Base-by-base conservation (phyloP, 176 grass and related monocot genomes). In the Aegilops tauschii region DNA sequence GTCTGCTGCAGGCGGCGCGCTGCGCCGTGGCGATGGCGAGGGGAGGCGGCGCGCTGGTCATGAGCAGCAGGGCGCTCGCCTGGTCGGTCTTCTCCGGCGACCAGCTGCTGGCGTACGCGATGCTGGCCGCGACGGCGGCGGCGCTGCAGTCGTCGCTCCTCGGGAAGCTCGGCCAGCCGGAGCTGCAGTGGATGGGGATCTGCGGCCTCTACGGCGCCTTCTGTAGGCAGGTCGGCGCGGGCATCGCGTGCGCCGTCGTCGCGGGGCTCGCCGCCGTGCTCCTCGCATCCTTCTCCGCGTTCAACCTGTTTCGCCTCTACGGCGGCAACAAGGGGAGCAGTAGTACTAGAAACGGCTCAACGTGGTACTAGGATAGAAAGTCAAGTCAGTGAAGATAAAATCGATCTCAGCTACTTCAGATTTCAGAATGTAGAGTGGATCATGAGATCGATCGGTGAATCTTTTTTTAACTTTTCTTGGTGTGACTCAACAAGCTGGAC, bases 271-370 rank as follows among this genome's bases (percentile, higher is more conserved):
- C 88, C 79, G 82, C 88, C 50, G 90, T 69, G 5, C 59, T 75
- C 1, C 37, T 96, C 32, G 92, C 97, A 3, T 82, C 23, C 42
- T 5, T 98, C 56, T 96, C 97, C 4, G 92, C 97, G 0, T 98
- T 96, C 84, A 94, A 96, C 85, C 82, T 98, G n/a, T 96, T 96
- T 70, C 89, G 97, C 12, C 86, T 98, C 58, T 98, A 93, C 63
- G 89, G 79, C 44, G 49, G 25, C 13, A 84, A 80, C 84, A 91
- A 89, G 58, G 71, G 47, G 32, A 82, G 87, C 78, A 35, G 64
- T 34, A 1, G n/a, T 2, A 4, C 49, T 7, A 45, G 72, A 14
- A 66, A 45, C 47, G 86, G 12, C 7, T 39, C 65, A 4, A 21
- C 76, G 58, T 74, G 67, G 82, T 79, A 75, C 49, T 66, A 20